These are phyloP conservation scores for Phytophthora litchii DNA, from an alignment of 352 stramenopile species.

Conservation along the genomic window DNA sequence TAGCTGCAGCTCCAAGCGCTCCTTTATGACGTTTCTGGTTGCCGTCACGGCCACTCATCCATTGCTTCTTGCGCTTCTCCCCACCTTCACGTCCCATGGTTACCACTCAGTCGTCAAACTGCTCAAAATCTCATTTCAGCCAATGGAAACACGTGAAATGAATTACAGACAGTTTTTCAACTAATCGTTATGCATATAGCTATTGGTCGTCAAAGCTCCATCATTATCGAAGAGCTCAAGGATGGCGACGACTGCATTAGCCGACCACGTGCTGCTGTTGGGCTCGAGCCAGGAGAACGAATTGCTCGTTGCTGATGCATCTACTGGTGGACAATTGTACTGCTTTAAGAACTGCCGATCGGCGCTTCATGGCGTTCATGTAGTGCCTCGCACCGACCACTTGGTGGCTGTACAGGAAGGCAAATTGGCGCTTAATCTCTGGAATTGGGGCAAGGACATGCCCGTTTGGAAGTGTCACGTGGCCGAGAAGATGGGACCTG, in stretches of 20 bases:
- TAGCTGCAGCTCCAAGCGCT: constrained; percentile 45
- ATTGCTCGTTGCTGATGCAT: constrained; percentile 63
- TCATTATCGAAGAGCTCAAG: constrained; percentile 20
- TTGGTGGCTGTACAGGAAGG: constrained; percentile 69
- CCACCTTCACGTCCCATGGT: constrained; percentile 40
- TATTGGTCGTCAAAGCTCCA: constrained; percentile 25
- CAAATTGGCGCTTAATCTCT: constrained; percentile 72
- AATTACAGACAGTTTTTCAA: not conserved
- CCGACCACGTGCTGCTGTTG: constrained; percentile 69
- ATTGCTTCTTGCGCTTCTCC: constrained; percentile 66
- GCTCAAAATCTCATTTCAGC: constrained; percentile 21
- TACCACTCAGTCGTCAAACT: constrained; percentile 7
- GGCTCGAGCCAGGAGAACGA: constrained; percentile 74
- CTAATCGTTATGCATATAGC: constrained; percentile 26
- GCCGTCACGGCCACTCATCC: constrained; percentile 45
- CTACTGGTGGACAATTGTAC: constrained; percentile 67
- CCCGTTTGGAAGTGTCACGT: constrained; percentile 76
- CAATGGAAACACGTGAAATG: constrained; percentile 17
- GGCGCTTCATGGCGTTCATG: constrained; percentile 53
- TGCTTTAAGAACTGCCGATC: constrained; percentile 77
- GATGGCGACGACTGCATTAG: constrained; percentile 52
- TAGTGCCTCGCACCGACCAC: constrained; percentile 70
- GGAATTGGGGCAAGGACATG: constrained; percentile 71
- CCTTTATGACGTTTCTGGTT: constrained; percentile 71
- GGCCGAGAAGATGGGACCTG: constrained; percentile 75